These are phyloP conservation scores for Lentinula sp. DNA, from an alignment of 768 basidiomycete genomes.

Conservation along the genomic window DNA sequence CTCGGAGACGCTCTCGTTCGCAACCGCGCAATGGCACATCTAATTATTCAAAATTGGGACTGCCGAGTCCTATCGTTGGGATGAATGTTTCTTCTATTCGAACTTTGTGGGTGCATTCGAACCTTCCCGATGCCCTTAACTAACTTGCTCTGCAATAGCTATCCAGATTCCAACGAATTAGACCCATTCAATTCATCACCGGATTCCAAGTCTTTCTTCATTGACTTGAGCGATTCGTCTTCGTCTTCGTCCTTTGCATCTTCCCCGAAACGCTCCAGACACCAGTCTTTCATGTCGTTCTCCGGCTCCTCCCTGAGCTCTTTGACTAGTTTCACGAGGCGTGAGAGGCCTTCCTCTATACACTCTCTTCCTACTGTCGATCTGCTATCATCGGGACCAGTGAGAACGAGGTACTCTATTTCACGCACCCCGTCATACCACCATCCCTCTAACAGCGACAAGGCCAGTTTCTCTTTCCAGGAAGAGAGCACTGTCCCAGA, in stretches of 20 bases:
- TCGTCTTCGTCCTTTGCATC: slow-evolving; percentile 1
- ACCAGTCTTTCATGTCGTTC: slow-evolving; percentile 37
- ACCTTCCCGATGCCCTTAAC: background rate
- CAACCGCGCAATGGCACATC: background rate
- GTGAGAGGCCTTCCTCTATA: slow-evolving; percentile 23
- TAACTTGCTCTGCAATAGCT: background rate
- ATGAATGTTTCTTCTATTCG: background rate
- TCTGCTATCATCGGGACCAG: slow-evolving; percentile 8
- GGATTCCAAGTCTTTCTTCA: slow-evolving; percentile 38
- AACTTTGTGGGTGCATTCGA: background rate
- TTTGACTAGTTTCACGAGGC: slow-evolving; percentile 13
- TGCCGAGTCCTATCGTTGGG: background rate
- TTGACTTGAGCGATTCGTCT: slow-evolving; percentile 28
- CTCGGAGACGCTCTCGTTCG: background rate
- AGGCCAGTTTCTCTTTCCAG: slow-evolving; percentile 30
- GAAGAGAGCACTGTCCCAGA: slow-evolving; percentile 18
- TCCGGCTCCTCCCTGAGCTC: slow-evolving; percentile 25
- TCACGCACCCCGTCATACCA: slow-evolving; percentile 25
- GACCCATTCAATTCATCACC: slow-evolving; percentile 38
- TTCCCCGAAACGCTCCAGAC: slow-evolving; percentile 19
- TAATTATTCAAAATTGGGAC: background rate
- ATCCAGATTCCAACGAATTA: slow-evolving; percentile 9
- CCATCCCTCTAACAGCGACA: slow-evolving; percentile 20
- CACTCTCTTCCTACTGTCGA: slow-evolving; percentile 23
- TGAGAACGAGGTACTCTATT: background rate